Conservation (phyloP, 768 basidiomycete species). For the Lanmaoa rubissima region DNA sequence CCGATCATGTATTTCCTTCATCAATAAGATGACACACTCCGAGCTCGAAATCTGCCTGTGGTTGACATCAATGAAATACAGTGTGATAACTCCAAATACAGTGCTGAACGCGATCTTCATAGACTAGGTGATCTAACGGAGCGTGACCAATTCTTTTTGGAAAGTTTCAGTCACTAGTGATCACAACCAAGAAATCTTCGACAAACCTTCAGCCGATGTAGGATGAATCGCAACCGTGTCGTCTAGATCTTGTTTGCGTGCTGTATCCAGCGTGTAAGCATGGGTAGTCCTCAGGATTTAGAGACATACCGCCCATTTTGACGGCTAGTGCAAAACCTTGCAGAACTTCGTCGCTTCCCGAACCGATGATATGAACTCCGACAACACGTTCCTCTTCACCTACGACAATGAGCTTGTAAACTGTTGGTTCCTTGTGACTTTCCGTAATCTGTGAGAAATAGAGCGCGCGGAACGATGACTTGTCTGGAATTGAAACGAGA, state of each 20-base stretch:
- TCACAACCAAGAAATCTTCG: not conserved
- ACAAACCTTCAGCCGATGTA: constrained; percentile 76
- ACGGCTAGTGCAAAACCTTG: constrained; percentile 98
- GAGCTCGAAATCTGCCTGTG: not conserved
- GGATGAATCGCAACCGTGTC: constrained; percentile 92
- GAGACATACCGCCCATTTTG: constrained; percentile 78
- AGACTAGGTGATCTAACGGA: constrained; percentile 36
- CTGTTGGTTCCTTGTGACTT: constrained; percentile 90
- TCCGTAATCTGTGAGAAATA: constrained; percentile 93
- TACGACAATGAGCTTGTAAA: constrained; percentile 87
- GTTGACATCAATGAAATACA: not conserved
- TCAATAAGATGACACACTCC: not conserved
- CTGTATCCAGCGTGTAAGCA: constrained; percentile 31
- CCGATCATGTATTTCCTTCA: not conserved
- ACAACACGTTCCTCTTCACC: constrained; percentile 94
- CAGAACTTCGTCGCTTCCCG: constrained; percentile 89
- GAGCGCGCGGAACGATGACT: constrained; percentile 75
- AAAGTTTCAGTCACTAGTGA: constrained; percentile 9
- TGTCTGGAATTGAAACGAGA: constrained; percentile 47
- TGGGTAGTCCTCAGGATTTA: not conserved
- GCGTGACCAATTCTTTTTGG: constrained; percentile 52
- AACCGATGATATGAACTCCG: constrained; percentile 91
- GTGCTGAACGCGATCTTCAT: not conserved
- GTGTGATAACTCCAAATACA: not conserved
- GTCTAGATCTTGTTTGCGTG: constrained; percentile 79